Evolutionary conservation across 371 early-diverging fungal genomes (phyloP), one percentile per base, ranked within the genome.

Genomic region (Rhizomucor pusillus): DNA sequence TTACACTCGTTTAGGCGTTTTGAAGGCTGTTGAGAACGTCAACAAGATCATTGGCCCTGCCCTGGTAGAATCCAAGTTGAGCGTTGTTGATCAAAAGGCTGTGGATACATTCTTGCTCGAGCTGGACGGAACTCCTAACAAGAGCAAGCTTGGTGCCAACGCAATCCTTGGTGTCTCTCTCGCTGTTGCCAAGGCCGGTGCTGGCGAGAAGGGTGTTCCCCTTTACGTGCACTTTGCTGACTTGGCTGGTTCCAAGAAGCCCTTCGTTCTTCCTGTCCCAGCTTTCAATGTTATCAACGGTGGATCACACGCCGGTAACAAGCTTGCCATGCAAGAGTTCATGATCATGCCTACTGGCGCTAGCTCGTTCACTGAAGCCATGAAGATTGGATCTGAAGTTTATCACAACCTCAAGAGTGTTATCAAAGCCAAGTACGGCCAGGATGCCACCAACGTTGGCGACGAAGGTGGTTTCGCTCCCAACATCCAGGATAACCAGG

Each of bases 381-480:
- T 98, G 96, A 89, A 90, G 86, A 97, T 97, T 35, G 98, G 98
- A 48, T 84, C 90, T 41, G 97, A 97, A 81, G 96, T 98, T 60
- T 99, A 99, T 86, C 93, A 96, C 80, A 67, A 82, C 67, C 82
- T 99, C 56, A 99, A 98, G 86, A 55, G 72, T 18, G 94, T 95
- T 60, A 97, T 99, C 86, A 95, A 96, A 88, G 77, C 84, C 73
- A 93, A 98, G 87, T 99, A 98, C 79, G 98, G 99, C 54, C 93
- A 90, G 72, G 98, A 97, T 73, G 93, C 96, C 65, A 97, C 95
- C 80, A 94, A 95, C 73, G 99, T 99, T 57, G 99, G 99, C 71
- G 99, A 99, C 71, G 99, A 99, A 82, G 99, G 99, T 71, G 99
- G 99, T 62, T 99, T 99, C 75, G 99, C 99, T 43, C 99, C 99